Conservation (phyloP, 2,329 filamentous ascomycete species). For the Pestalotiopsis sp. region DNA sequence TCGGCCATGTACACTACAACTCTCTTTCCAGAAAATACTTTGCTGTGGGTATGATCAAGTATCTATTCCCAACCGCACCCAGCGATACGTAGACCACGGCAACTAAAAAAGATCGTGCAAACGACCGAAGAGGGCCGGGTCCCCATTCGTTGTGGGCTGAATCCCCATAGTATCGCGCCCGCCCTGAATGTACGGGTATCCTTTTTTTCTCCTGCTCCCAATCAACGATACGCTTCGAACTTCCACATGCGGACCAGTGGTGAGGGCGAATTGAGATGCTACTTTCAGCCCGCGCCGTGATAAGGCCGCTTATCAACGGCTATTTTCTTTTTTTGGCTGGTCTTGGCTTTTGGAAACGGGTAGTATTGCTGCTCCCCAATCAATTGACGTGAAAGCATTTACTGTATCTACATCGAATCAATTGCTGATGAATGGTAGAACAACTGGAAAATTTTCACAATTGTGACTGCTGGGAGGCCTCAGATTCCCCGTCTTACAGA, state of each 20-base stretch:
- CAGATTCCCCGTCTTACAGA: neutral
- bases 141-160: neutral
- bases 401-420: neutral
- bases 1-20: neutral
- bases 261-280: neutral
- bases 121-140: neutral
- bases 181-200: neutral
- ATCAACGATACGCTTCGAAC: conserved; percentile 6
- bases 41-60: neutral
- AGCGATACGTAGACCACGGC: neutral
- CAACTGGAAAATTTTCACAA: neutral
- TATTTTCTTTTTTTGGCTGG: neutral
- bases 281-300: neutral
- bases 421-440: neutral
- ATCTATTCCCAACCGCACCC: neutral
- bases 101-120: neutral
- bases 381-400: neutral
- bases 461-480: neutral
- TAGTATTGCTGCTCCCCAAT: neutral
- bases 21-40: neutral
- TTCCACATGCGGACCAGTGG: neutral
- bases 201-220: neutral
- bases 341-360: neutral
- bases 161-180: neutral
- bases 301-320: conserved; percentile 8